These are phyloP conservation scores for Thalia dealbata DNA, from an alignment of 176 grass and related monocot species.

Conservation along the genomic window DNA sequence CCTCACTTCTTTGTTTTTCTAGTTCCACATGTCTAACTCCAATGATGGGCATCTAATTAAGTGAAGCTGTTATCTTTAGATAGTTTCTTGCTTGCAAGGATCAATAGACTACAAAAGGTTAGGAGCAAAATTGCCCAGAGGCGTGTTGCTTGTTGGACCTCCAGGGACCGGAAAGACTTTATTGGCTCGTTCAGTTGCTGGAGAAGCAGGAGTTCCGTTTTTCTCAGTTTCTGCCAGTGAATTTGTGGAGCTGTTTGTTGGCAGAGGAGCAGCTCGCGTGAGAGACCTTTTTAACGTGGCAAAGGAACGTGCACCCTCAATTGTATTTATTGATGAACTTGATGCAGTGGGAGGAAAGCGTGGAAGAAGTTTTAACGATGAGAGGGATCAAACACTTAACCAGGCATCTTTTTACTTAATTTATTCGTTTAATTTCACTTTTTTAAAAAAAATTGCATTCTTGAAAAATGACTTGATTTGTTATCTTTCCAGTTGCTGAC, in stretches of 20 bases:
- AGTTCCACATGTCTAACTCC: neutral
- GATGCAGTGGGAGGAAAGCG: constrained; percentile 95
- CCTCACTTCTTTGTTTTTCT: neutral
- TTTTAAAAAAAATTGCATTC: constrained; percentile 8
- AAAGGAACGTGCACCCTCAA: constrained; percentile 69
- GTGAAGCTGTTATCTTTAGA: constrained; percentile 38
- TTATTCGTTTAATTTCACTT: constrained; percentile 1
- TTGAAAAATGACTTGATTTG: constrained; percentile 23
- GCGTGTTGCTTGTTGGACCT: constrained; percentile 85
- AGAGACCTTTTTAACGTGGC: constrained; percentile 96
- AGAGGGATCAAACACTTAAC: constrained; percentile 93
- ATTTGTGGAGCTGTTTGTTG: constrained; percentile 93
- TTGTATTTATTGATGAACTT: constrained; percentile 95
- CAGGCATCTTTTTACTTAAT: constrained; percentile 43
- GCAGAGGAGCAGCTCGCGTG: constrained; percentile 78
- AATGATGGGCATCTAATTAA: constrained; percentile 7
- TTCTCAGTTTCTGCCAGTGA: constrained; percentile 95
- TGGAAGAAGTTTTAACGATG: constrained; percentile 80
- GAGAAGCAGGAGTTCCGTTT: constrained; percentile 86
- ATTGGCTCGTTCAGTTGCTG: constrained; percentile 81
- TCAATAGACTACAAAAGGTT: constrained; percentile 85
- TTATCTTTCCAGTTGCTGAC: constrained; percentile 57
- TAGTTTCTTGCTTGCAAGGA: constrained; percentile 84
- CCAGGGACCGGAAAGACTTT: constrained; percentile 92
- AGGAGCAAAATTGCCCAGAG: constrained; percentile 84